phyloP scores from a whole-genome alignment of 2,329 filamentous ascomycete species.

The Colletotrichum chrysophilum region DNA sequence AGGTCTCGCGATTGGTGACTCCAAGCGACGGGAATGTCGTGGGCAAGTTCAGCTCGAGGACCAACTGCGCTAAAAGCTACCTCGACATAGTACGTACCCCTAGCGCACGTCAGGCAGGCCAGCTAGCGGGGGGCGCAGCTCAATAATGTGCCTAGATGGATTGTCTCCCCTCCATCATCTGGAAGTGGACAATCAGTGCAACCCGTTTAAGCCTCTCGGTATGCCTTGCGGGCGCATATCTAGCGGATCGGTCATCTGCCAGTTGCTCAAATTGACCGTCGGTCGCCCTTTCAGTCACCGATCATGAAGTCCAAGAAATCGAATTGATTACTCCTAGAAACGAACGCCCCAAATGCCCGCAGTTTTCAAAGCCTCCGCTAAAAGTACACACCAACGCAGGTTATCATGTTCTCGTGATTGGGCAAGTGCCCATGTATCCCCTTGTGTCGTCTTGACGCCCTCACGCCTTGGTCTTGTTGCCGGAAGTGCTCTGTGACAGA shows the following conservation, averaged over 20 bases:
- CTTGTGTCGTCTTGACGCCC: neutral
- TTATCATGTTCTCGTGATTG: neutral
- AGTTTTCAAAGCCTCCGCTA: neutral
- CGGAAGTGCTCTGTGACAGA: conserved; percentile 3
- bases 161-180: neutral
- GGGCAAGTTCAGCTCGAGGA: neutral
- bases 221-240: neutral
- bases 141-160: neutral
- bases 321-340: neutral
- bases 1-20: conserved; percentile 3
- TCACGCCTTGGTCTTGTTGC: conserved; percentile 14
- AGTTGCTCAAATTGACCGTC: neutral
- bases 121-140: conserved; percentile 12
- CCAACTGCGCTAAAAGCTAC: neutral
- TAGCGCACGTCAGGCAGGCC: neutral
- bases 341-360: neutral
- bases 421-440: neutral
- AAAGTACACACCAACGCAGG: neutral
- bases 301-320: neutral
- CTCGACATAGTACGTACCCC: neutral
- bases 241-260: neutral
- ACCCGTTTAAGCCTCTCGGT: neutral
- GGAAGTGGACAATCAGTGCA: neutral
- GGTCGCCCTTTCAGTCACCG: neutral
- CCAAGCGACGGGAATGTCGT: neutral